Conservation (phyloP, 2,329 filamentous ascomycete species). For the Aureobasidium namibiae region DNA sequence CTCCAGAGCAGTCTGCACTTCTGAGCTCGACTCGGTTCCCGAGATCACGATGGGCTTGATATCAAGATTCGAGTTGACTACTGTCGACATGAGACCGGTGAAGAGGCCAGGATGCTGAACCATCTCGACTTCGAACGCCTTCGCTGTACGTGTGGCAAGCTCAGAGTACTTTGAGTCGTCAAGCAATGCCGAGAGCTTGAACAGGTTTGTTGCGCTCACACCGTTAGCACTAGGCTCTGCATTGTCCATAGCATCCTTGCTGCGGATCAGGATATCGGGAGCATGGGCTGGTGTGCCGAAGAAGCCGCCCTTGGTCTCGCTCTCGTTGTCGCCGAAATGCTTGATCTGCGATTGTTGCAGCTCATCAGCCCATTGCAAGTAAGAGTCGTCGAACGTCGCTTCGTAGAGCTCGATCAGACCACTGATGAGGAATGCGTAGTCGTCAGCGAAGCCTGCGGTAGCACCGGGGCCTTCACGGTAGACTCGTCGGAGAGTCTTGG, state of each 20-base stretch:
- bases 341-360: conserved; percentile 69
- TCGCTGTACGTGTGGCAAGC: conserved; percentile 64
- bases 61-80: conserved; percentile 69
- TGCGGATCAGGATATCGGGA: conserved; percentile 66
- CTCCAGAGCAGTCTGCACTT: conserved; percentile 33
- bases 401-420: conserved; percentile 80
- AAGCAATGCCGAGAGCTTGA: conserved; percentile 65
- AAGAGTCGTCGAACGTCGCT: conserved; percentile 65
- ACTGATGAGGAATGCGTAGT: conserved; percentile 83
- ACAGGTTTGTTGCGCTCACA: conserved; percentile 77
- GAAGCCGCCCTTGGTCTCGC: conserved; percentile 49
- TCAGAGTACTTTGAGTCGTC: conserved; percentile 55
- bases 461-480: conserved; percentile 61
- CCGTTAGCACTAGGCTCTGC: conserved; percentile 86
- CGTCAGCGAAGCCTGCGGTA: conserved; percentile 75
- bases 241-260: conserved; percentile 94
- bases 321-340: conserved; percentile 63
- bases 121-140: conserved; percentile 84
- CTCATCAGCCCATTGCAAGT: conserved; percentile 71
- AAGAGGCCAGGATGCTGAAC: conserved; percentile 91
- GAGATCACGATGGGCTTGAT: conserved; percentile 52
- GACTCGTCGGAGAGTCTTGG: conserved; percentile 61
- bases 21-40: conserved; percentile 26
- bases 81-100: conserved; percentile 64
- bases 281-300: conserved; percentile 60